Percentiles rank a stretch among this genome's conserved stretches.
phyloP scores from a whole-genome alignment of 2,329 filamentous ascomycete genomes.

The Rachicladosporium sp. region DNA sequence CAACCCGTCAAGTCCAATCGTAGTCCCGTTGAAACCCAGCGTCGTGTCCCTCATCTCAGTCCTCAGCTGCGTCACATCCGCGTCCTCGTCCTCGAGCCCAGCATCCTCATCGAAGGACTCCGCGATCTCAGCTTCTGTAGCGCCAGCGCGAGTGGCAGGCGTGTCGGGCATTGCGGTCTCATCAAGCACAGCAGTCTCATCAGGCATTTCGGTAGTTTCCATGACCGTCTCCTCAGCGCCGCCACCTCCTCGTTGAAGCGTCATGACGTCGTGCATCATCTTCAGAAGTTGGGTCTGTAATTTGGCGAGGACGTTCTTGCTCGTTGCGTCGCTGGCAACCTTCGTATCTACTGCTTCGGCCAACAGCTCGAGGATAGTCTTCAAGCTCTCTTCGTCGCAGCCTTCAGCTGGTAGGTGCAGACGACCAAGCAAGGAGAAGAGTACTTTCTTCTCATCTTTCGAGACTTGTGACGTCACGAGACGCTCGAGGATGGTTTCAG shows the following conservation, averaged over 20 bases:
- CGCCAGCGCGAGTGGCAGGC: constrained; percentile 1
- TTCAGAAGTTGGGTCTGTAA: constrained; percentile 40
- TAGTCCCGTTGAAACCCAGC: constrained; percentile 15
- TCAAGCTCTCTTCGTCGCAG: constrained; percentile 19
- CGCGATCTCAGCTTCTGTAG: constrained; percentile 1
- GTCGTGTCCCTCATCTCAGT: constrained; percentile 17
- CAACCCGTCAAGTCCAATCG: constrained; percentile 10
- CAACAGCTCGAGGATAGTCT: constrained; percentile 33
- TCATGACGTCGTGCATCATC: constrained; percentile 34
- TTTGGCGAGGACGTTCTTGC: constrained; percentile 43
- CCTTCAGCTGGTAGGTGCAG: constrained; percentile 56
- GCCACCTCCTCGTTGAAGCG: constrained; percentile 21
- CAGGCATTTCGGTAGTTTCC: constrained; percentile 13
- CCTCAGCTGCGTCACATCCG: constrained; percentile 11
- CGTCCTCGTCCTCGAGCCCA: constrained; percentile 12
- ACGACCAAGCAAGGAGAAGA: constrained; percentile 69
- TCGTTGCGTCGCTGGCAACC: constrained; percentile 39
- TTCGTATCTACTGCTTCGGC: constrained; percentile 36
- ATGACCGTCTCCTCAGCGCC: constrained; percentile 22
- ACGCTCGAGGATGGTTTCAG: constrained; percentile 63
- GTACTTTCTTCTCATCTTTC: constrained; percentile 78
- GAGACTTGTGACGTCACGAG: constrained; percentile 46
- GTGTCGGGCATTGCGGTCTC: not conserved
- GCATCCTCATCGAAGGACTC: constrained; percentile 8
- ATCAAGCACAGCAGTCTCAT: not conserved